phyloP scores from a whole-genome alignment of 139 green algal genomes.

The Chlorella sorokiniana region DNA sequence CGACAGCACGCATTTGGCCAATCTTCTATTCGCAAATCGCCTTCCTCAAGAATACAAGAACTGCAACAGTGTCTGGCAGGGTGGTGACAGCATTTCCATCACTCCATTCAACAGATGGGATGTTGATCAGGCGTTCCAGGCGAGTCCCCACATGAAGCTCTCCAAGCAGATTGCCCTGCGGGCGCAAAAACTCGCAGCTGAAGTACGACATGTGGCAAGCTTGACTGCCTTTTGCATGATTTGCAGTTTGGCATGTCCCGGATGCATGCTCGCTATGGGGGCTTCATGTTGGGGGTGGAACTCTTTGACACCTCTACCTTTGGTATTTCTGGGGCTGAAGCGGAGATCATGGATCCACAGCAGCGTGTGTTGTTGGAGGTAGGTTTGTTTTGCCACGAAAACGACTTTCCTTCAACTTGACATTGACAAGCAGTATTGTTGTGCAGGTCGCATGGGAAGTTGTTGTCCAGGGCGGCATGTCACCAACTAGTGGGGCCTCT shows the following conservation, averaged over 20 bases:
- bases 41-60: background rate
- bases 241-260: background rate
- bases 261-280: slow-evolving; percentile 2
- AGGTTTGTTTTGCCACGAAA: slow-evolving; percentile 1
- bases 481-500: background rate
- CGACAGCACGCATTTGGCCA: background rate
- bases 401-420: too few species aligned
- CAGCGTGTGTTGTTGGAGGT: slow-evolving; percentile 76
- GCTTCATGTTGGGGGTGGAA: slow-evolving; percentile 38
- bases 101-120: slow-evolving; percentile 16
- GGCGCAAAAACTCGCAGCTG: too few species aligned
- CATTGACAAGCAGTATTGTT: slow-evolving; percentile 40
- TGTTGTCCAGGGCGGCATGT: background rate
- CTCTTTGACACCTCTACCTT: slow-evolving; percentile 74
- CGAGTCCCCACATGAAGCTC: background rate
- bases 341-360: slow-evolving; percentile 71
- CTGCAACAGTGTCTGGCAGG: background rate
- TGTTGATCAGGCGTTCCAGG: background rate
- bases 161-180: background rate
- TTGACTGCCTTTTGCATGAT: too few species aligned
- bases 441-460: slow-evolving; percentile 41
- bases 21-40: background rate
- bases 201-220: background rate
- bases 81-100: background rate
- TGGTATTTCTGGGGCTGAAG: slow-evolving; percentile 59